These are phyloP conservation scores for Colletotrichum nymphaeae DNA, from an alignment of 2,329 filamentous ascomycete genomes.

Conservation along the genomic window DNA sequence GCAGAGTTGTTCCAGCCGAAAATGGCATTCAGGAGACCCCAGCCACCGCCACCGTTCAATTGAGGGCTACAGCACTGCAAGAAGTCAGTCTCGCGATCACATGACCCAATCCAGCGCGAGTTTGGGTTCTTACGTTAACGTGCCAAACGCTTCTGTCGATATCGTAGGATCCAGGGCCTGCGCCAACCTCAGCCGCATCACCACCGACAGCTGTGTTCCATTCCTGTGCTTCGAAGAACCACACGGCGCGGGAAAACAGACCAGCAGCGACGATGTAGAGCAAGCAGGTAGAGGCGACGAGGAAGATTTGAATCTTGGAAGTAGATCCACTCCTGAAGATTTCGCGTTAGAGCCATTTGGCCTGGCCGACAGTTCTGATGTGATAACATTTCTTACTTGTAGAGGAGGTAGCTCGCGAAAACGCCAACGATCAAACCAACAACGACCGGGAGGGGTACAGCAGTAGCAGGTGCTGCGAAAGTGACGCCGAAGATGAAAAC, in stretches of 20 bases:
- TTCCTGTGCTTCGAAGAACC: constrained; percentile 34
- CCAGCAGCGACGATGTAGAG: constrained; percentile 87
- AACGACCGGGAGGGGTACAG: constrained; percentile 83
- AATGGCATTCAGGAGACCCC: constrained; percentile 79
- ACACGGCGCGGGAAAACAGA: neutral
- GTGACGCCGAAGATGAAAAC: constrained; percentile 89
- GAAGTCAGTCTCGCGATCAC: neutral
- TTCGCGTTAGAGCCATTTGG: too few relatives aligned
- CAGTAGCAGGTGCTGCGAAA: constrained; percentile 77
- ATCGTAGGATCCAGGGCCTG: constrained; percentile 81
- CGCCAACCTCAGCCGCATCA: constrained; percentile 58
- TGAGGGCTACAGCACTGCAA: constrained; percentile 72
- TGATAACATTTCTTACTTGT: constrained; percentile 68
- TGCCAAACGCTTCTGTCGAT: constrained; percentile 84
- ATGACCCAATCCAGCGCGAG: constrained; percentile 30
- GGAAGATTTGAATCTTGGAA: constrained; percentile 73
- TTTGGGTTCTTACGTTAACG: constrained; percentile 70
- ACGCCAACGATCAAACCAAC: constrained; percentile 76
- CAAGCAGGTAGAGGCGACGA: constrained; percentile 85
- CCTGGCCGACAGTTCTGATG: neutral
- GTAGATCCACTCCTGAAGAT: constrained; percentile 50
- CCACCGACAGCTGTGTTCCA: constrained; percentile 72
- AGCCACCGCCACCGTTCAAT: constrained; percentile 73
- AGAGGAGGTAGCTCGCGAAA: constrained; percentile 78
- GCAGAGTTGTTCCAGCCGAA: constrained; percentile 65